phyloP scores from a whole-genome alignment of 2,329 filamentous ascomycete genomes.

The Coniochaeta ligniaria region DNA sequence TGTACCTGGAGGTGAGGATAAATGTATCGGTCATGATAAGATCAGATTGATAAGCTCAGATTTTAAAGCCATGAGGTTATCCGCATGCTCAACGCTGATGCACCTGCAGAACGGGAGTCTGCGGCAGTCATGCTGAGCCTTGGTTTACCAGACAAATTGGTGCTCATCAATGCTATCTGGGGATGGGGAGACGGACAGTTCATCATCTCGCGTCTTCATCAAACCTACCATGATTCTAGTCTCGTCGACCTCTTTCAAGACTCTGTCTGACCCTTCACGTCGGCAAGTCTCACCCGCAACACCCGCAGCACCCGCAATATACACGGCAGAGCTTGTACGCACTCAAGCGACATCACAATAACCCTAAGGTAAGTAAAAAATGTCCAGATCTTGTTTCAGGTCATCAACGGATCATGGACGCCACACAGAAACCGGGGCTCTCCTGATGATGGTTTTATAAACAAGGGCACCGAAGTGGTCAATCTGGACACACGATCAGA shows the following conservation, averaged over 20 bases:
- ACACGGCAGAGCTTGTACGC: not conserved
- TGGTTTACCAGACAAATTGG: conserved; percentile 3
- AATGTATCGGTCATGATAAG: not conserved
- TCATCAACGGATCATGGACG: conserved; percentile 62
- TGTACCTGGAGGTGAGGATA: not conserved
- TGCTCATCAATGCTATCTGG: not conserved
- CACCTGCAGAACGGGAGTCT: not conserved
- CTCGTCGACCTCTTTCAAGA: not conserved
- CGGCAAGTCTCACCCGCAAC: not conserved
- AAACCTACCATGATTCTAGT: not conserved
- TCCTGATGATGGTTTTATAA: conserved; percentile 62
- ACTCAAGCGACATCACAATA: not conserved
- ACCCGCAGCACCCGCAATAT: not conserved
- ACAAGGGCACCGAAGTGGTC: conserved; percentile 45
- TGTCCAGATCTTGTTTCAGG: conserved; percentile 57
- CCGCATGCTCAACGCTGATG: conserved; percentile 3
- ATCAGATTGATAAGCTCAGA: not conserved
- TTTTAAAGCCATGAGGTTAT: not conserved
- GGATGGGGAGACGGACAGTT: not conserved
- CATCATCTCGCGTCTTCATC: not conserved
- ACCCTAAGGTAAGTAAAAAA: conserved; percentile 11
- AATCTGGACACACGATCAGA: conserved; percentile 51
- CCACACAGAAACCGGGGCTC: conserved; percentile 50
- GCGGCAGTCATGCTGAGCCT: conserved; percentile 1
- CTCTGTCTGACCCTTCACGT: not conserved